Percentiles rank a stretch among this genome's conserved stretches.
These are phyloP conservation scores for Leccinellum albellum DNA, from an alignment of 768 basidiomycete genomes.

Conservation along the genomic window DNA sequence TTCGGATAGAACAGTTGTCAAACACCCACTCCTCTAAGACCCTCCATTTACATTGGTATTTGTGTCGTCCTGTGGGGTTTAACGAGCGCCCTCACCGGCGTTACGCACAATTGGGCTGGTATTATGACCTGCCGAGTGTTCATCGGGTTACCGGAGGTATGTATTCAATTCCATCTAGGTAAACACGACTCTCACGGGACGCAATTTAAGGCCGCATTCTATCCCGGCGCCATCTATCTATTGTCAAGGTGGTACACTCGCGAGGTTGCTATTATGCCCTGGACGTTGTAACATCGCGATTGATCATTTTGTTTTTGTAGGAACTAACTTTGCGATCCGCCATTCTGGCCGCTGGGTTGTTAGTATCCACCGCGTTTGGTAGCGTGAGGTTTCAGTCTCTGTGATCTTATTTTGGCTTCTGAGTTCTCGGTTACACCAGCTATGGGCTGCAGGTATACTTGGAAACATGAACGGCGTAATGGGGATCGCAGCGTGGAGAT, in stretches of 20 bases:
- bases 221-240: conserved; percentile 52
- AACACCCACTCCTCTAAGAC: conserved; percentile 34
- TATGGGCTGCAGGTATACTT: conserved; percentile 73
- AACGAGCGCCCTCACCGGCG: not conserved
- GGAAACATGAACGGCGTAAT: conserved; percentile 62
- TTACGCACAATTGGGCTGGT: not conserved
- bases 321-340: conserved; percentile 64
- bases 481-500: conserved; percentile 71
- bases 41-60: conserved; percentile 31
- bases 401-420: not conserved
- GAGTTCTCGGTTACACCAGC: conserved; percentile 28
- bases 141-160: not conserved
- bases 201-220: conserved; percentile 49
- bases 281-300: not conserved
- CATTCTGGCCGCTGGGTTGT: conserved; percentile 52
- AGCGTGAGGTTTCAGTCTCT: conserved; percentile 37
- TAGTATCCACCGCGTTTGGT: conserved; percentile 66
- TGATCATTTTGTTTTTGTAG: conserved; percentile 23
- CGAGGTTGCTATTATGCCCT: conserved; percentile 3
- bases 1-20: not conserved
- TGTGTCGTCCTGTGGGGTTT: not conserved
- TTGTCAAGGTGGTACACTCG: conserved; percentile 27
- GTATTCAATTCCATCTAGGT: conserved; percentile 32
- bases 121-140: not conserved
- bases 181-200: conserved; percentile 18